Base-by-base conservation (phyloP, 2,329 filamentous ascomycete species). In the Trichophyton verrucosum region DNA sequence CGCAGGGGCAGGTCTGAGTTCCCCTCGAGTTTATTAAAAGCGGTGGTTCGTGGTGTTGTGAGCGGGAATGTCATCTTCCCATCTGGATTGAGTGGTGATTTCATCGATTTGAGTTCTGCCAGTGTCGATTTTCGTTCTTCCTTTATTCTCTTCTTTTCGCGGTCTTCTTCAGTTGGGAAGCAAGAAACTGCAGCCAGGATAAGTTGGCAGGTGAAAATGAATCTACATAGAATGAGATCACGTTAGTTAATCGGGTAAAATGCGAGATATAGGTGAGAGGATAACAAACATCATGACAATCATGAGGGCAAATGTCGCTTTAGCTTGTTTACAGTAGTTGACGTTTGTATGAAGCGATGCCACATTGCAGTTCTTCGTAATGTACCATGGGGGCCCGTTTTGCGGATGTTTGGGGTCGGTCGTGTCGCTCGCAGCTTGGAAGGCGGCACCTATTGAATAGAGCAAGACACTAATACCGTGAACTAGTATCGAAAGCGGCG, bases 371-470 rank as follows among this genome's bases (percentile, higher is more conserved):
- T 73, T 80, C 70, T 85, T 84, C 59, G 81, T 81, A 65, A 86
- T 80, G 68, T 85, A 85, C 83, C 83, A 86, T 6, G 83, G 82
- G 17, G 81, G 71, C 36, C 83, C 82, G 6, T 75, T 73, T 64
- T 83, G 80, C 2, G 73, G 75, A 63, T 81, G 80, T 1, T 73
- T 66, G 0, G 80, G 78, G 66, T 86, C 83, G 62, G 78, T 81
- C 66, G 76, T 82, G 68, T 86, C 83, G 58, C 80, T 77, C 49
- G 78, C 77, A 9, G 79, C 80, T 69, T 86, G 83, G 60, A 77
- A 80, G 62, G 78, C 73, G 38, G 82, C 75, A 58, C 80, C 79
- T 62, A 80, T 75, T n/a, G 80, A 74, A 69, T 81, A 86, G 15
- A 86, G 71, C 3, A 73, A 73, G 46, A 81, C 67, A 61, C 83